Base-by-base conservation (phyloP, 108 stramenopile species). In the Nitzschia putrida region DNA sequence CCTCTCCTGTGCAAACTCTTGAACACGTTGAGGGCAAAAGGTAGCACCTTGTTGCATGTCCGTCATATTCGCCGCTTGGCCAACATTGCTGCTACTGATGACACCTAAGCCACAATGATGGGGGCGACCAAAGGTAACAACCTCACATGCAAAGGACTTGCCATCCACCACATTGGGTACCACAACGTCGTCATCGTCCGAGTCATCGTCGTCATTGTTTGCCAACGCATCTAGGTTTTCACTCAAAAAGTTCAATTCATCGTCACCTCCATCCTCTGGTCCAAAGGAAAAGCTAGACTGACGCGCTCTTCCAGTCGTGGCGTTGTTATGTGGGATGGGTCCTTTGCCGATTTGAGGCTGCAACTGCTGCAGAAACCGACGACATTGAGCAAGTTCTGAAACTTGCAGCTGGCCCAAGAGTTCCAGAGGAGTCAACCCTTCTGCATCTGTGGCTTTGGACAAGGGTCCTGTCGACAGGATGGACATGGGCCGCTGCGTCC, bases 71-170 rank as follows among this genome's bases (percentile, higher is more conserved):
- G 11, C 57, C 23, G 9, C 26, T 25, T 58, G 24, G 21, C 41
- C 16, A 45, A 13, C 51, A 18, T 41, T 45, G 16, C 60, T 56
- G 69, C 60, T 53, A 21, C 53, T 43, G 18, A 75, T 54, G 20
- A 88, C 87, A 11, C 92, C 92, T 45, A 91, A 42, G 6, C 89
- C 92, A 56, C 77, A 83, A 44, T 89, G 86, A 66, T 94, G 81
- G 7, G 83, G 73, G 39, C 82, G 75, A 21, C 92, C 92, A 73
- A 94, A 94, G 0, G 89, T 91, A 24, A 89, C 61, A 2, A 94
- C 89, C 63, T 90, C 89, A 59, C 44, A 44, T 11, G 44, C 44
- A 13, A 11, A 44, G 13, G 44, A 44, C 44, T 9, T 44, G 13
- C 11, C 11, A 44, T 44, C 11, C 9, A 11, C 11, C 9, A 11